Conservation (phyloP, 2,329 filamentous ascomycete genomes). For the Thyridium curvatum region DNA sequence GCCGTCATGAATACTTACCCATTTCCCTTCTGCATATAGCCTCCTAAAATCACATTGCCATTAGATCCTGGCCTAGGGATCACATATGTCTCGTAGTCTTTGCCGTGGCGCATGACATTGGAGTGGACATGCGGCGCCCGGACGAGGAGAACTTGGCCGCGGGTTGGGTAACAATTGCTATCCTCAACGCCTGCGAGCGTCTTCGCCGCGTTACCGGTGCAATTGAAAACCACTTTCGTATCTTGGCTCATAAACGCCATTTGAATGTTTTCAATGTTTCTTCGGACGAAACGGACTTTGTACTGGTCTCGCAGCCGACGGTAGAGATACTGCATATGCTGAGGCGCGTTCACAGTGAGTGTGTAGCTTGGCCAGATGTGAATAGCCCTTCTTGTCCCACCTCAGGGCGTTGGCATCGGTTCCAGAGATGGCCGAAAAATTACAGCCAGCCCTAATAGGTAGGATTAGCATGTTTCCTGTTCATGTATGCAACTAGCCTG, state of each 20-base stretch:
- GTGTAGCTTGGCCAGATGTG: constrained; percentile 27
- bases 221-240: constrained; percentile 14
- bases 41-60: constrained; percentile 28
- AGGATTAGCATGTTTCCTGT: too few species aligned
- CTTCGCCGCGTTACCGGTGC: constrained; percentile 14
- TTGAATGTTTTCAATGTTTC: constrained; percentile 18
- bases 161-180: constrained; percentile 29
- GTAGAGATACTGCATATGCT: constrained; percentile 25
- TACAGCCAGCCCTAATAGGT: constrained; percentile 37
- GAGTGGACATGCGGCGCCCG: constrained; percentile 22
- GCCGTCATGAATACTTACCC: not conserved
- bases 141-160: constrained; percentile 30
- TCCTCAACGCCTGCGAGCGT: constrained; percentile 28
- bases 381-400: constrained; percentile 33
- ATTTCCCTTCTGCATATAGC: constrained; percentile 29
- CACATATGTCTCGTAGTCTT: constrained; percentile 32
- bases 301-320: constrained; percentile 9
- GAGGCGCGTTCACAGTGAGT: constrained; percentile 28
- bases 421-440: constrained; percentile 37
- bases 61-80: constrained; percentile 30
- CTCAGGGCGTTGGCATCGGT: constrained; percentile 30
- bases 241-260: constrained; percentile 16
- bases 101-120: constrained; percentile 31
- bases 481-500: too few species aligned
- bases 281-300: constrained; percentile 21